These are phyloP conservation scores for Croton laevigatus DNA, from an alignment of 441 rosid species.

Conservation along the genomic window DNA sequence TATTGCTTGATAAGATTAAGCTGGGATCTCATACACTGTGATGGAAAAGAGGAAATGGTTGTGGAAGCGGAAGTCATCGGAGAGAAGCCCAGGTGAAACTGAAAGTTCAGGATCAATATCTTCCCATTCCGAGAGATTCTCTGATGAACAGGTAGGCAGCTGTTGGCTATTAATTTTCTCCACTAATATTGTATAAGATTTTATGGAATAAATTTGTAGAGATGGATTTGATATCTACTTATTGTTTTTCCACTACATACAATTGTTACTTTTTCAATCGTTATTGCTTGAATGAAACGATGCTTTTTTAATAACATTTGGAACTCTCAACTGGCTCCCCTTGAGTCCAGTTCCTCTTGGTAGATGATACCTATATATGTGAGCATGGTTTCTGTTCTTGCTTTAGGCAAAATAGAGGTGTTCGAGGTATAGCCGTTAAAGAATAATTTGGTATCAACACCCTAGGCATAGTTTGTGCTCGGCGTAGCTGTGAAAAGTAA, in stretches of 20 bases:
- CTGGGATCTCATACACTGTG: conserved; percentile 12
- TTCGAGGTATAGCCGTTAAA: neutral
- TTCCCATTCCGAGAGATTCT: conserved; percentile 63
- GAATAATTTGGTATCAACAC: neutral
- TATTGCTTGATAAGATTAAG: conserved; percentile 33
- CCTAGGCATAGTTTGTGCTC: neutral
- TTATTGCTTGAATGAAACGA: neutral
- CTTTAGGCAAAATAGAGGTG: neutral
- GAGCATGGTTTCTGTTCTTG: neutral
- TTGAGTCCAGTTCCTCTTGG: neutral
- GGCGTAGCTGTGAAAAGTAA: neutral
- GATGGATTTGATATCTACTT: conserved; percentile 2
- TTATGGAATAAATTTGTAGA: neutral
- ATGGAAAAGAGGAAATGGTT: conserved; percentile 82
- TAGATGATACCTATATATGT: neutral
- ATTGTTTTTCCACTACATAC: neutral
- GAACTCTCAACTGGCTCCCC: neutral
- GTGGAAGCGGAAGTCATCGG: conserved; percentile 70
- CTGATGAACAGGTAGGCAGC: conserved; percentile 65
- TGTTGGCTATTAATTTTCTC: neutral
- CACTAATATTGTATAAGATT: neutral
- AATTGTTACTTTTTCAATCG: neutral
- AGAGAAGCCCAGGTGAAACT: conserved; percentile 67
- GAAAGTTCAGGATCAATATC: conserved; percentile 67
- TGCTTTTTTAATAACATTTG: neutral